phyloP scores from a whole-genome alignment of 2,329 filamentous ascomycete genomes.

The Lojkania enalia region DNA sequence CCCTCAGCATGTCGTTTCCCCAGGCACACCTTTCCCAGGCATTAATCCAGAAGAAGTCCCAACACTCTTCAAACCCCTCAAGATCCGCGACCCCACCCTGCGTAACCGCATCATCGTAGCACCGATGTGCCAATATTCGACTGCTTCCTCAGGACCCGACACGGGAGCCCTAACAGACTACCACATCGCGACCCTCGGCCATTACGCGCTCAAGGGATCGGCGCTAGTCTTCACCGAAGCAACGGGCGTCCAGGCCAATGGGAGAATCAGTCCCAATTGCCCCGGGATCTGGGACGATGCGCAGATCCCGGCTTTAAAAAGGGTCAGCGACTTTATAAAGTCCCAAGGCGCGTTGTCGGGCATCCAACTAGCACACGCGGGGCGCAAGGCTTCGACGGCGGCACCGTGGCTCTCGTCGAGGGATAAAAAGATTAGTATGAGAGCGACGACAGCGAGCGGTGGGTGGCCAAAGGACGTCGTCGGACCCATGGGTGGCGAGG shows the following conservation, averaged over 20 bases:
- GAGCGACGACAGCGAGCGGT: slow-evolving; percentile 31
- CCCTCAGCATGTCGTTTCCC: slow-evolving; percentile 47
- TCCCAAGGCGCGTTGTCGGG: slow-evolving; percentile 35
- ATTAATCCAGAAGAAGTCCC: slow-evolving; percentile 20
- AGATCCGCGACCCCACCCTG: slow-evolving; percentile 40
- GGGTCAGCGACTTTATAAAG: slow-evolving; percentile 42
- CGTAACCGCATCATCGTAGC: slow-evolving; percentile 44
- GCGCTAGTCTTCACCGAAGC: slow-evolving; percentile 42
- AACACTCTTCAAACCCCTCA: slow-evolving; percentile 42
- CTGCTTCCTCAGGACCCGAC: slow-evolving; percentile 36
- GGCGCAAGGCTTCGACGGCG: slow-evolving; percentile 39
- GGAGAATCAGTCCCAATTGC: slow-evolving; percentile 42
- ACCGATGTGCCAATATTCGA: slow-evolving; percentile 46
- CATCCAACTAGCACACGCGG: slow-evolving; percentile 43
- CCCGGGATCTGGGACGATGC: slow-evolving; percentile 42
- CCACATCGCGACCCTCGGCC: slow-evolving; percentile 43
- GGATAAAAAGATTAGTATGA: slow-evolving; percentile 32
- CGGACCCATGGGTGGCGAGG: slow-evolving; percentile 43
- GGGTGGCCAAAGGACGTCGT: slow-evolving; percentile 44
- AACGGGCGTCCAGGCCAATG: slow-evolving; percentile 41
- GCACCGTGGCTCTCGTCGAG: slow-evolving; percentile 34
- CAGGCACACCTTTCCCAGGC: slow-evolving; percentile 39
- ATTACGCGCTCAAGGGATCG: slow-evolving; percentile 45
- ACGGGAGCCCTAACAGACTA: slow-evolving; percentile 44
- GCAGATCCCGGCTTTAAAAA: slow-evolving; percentile 39